A percentile compares a stretch with the other conserved stretches of the same genome.
Evolutionary conservation across 371 early-diverging fungal species (phyloP).

Genomic region (Saksenaea oblongispora): DNA sequence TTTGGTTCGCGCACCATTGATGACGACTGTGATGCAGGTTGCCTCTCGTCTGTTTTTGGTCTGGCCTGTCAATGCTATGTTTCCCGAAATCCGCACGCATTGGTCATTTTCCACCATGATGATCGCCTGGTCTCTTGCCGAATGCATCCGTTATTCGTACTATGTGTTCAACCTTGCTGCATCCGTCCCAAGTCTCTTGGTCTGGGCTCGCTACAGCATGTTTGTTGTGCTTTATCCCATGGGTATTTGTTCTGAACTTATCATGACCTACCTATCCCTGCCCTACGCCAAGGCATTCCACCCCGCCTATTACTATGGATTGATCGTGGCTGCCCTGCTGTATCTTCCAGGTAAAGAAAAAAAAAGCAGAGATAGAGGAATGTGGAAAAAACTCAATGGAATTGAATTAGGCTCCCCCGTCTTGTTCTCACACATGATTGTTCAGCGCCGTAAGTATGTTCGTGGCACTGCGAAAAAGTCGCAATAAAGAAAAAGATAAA

Average conservation of each 20-base stretch:
- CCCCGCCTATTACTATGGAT: slow-evolving; percentile 54
- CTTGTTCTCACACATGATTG: slow-evolving; percentile 90
- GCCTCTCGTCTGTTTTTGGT: slow-evolving; percentile 84
- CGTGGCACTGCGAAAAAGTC: slow-evolving; percentile 12
- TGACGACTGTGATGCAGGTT: slow-evolving; percentile 85
- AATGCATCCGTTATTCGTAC: slow-evolving; percentile 85
- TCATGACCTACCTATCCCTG: slow-evolving; percentile 74
- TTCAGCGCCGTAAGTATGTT: slow-evolving; percentile 80
- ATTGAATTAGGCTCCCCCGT: slow-evolving; percentile 65
- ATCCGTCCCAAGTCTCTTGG: slow-evolving; percentile 51
- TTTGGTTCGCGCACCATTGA: slow-evolving; percentile 78
- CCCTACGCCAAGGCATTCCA: slow-evolving; percentile 61
- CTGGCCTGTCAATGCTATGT: slow-evolving; percentile 76
- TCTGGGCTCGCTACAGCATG: slow-evolving; percentile 83
- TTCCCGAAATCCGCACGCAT: slow-evolving; percentile 65
- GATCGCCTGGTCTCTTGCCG: slow-evolving; percentile 93
- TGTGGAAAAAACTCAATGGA: background rate
- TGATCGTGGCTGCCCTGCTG: slow-evolving; percentile 55
- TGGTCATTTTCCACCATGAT: slow-evolving; percentile 81
- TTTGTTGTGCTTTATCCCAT: slow-evolving; percentile 90
- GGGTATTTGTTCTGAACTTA: slow-evolving; percentile 85
- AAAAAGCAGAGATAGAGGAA: background rate
- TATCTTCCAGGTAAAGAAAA: slow-evolving; percentile 70
- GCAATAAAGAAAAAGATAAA: slow-evolving; percentile 8
- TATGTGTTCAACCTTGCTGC: slow-evolving; percentile 70